These are phyloP conservation scores for Yamadazyma phyllophila DNA, from an alignment of 805 yeast genomes.

Conservation along the genomic window DNA sequence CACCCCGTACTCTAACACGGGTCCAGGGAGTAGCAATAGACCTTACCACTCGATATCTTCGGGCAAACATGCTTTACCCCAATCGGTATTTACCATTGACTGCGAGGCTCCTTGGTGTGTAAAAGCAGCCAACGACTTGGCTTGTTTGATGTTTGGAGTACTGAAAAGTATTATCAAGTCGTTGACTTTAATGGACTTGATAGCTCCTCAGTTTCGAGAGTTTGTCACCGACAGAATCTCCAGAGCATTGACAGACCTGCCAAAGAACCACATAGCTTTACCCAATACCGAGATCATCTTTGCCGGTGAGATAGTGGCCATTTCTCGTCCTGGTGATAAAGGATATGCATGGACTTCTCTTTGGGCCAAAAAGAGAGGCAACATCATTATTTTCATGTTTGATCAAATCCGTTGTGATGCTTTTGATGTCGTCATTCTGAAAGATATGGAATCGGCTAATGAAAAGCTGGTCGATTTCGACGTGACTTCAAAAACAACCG, in stretches of 20 bases:
- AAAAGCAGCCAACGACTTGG: conserved; percentile 84
- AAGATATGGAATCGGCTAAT: conserved; percentile 4
- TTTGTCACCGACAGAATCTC: conserved; percentile 56
- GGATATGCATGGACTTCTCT: conserved; percentile 79
- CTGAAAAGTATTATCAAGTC: conserved; percentile 61
- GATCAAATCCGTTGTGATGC: conserved; percentile 73
- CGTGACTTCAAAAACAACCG: conserved; percentile 24
- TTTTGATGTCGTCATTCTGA: conserved; percentile 51
- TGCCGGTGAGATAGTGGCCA: conserved; percentile 84
- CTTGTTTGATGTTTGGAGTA: conserved; percentile 83
- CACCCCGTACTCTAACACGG: conserved; percentile 1
- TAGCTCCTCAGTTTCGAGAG: conserved; percentile 72
- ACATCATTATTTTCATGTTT: conserved; percentile 74
- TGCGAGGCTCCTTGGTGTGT: conserved; percentile 74
- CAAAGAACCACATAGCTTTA: conserved; percentile 11
- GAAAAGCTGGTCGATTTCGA: conserved; percentile 3
- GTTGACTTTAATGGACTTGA: conserved; percentile 68
- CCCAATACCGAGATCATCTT: conserved; percentile 50
- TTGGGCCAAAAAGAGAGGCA: conserved; percentile 82
- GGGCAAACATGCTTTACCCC: conserved; percentile 70
- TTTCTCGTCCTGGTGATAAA: conserved; percentile 60
- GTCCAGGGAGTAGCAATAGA: conserved; percentile 20
- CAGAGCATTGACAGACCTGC: conserved; percentile 17
- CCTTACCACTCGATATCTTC: conserved; percentile 65
- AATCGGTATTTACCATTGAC: conserved; percentile 82